A percentile compares a stretch with the other conserved stretches of the same genome.
These are phyloP conservation scores for Claviceps cyperi DNA, from an alignment of 2,329 filamentous ascomycete species.

Conservation along the genomic window DNA sequence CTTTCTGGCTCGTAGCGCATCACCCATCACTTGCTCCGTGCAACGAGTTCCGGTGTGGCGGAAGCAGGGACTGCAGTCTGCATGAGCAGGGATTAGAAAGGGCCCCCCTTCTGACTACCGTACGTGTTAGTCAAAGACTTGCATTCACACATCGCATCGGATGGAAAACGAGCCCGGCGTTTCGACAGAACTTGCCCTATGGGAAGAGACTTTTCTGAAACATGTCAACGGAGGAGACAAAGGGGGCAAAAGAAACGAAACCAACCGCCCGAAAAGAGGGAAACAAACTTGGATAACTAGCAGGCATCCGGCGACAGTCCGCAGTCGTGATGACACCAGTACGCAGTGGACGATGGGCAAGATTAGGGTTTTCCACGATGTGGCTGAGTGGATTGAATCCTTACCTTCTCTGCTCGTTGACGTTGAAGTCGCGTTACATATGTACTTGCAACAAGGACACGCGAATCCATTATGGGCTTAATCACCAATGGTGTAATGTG, in stretches of 20 bases:
- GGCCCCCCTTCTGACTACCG: neutral
- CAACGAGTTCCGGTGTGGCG: slow-evolving; percentile 3
- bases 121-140: neutral
- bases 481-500: neutral
- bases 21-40: neutral
- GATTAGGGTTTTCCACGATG: neutral
- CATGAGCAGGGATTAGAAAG: neutral
- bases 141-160: neutral
- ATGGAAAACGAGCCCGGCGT: neutral
- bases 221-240: too few relatives aligned
- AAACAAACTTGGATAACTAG: neutral
- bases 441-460: neutral
- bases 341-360: neutral
- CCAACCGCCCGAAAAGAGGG: neutral
- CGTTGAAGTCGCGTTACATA: neutral
- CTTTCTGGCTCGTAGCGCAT: neutral
- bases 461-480: neutral
- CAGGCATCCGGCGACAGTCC: neutral
- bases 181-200: neutral
- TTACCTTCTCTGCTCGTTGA: neutral
- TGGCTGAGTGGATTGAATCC: neutral
- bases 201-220: too few relatives aligned
- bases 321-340: neutral
- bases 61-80: neutral
- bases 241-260: neutral